phyloP scores from a whole-genome alignment of 2,329 filamentous ascomycete genomes.

The Aschersonia sp. region DNA sequence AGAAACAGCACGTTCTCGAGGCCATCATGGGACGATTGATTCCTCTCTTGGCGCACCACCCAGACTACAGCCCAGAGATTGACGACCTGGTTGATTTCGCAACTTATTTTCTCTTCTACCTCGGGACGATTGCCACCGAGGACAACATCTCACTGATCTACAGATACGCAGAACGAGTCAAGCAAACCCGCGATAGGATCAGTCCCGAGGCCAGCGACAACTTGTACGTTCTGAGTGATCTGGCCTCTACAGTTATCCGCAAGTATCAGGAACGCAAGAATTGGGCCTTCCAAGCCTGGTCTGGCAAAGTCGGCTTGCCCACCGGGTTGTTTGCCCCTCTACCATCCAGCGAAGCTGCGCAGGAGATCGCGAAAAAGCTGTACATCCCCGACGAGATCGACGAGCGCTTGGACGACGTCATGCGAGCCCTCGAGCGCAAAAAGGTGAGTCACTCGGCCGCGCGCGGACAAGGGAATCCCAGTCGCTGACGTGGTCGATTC shows the following conservation, averaged over 20 bases:
- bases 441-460: slow-evolving; percentile 30
- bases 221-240: slow-evolving; percentile 76
- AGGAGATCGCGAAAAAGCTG: slow-evolving; percentile 73
- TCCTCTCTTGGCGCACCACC: slow-evolving; percentile 83
- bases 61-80: slow-evolving; percentile 59
- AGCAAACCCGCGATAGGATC: slow-evolving; percentile 75
- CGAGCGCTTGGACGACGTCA: slow-evolving; percentile 56
- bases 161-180: slow-evolving; percentile 83
- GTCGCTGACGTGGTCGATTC: background rate
- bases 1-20: slow-evolving; percentile 56
- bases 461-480: background rate
- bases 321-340: slow-evolving; percentile 63
- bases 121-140: slow-evolving; percentile 68
- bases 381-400: slow-evolving; percentile 67
- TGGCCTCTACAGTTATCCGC: slow-evolving; percentile 68
- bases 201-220: slow-evolving; percentile 51
- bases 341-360: slow-evolving; percentile 61
- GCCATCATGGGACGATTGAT: slow-evolving; percentile 68
- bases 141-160: slow-evolving; percentile 80
- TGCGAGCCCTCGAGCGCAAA: slow-evolving; percentile 55
- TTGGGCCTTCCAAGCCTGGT: slow-evolving; percentile 74
- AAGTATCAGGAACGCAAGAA: slow-evolving; percentile 76
- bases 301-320: slow-evolving; percentile 68
- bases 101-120: slow-evolving; percentile 80
- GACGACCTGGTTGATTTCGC: slow-evolving; percentile 68